These are phyloP conservation scores for Spergularia marina DNA, from an alignment of 148 eudicot species.

Conservation along the genomic window DNA sequence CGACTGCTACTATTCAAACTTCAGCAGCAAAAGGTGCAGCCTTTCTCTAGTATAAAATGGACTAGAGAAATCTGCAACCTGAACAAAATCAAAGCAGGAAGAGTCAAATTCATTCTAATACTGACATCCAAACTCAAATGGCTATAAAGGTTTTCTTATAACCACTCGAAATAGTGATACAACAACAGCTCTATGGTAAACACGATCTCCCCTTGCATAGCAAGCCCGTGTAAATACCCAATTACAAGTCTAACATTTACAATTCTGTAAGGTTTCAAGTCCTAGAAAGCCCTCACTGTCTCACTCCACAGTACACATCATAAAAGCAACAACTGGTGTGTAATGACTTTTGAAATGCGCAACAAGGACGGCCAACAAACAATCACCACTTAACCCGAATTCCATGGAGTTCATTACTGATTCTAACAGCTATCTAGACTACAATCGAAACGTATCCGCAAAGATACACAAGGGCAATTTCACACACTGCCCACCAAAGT, in stretches of 20 bases:
- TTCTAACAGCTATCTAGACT: not conserved
- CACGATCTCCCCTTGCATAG: not conserved
- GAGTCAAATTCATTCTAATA: not conserved
- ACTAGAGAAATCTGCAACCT: conserved; percentile 42
- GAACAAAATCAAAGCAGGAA: conserved; percentile 12
- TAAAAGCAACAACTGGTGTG: not conserved
- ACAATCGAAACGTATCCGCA: no score
- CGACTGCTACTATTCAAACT: not conserved
- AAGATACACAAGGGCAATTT: no score
- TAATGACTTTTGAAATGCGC: not conserved
- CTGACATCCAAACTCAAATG: not conserved
- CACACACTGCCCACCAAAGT: not conserved
- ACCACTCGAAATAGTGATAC: not conserved
- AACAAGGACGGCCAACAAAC: not conserved
- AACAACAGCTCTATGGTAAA: not conserved
- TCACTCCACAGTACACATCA: no score
- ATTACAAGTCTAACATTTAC: no score
- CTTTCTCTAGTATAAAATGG: conserved; percentile 23
- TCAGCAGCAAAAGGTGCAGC: conserved; percentile 31
- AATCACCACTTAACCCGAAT: not conserved
- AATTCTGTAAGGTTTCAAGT: no score
- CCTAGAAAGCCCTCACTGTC: no score
- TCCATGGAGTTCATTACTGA: not conserved
- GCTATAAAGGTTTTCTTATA: not conserved
- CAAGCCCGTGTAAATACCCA: no score